Evolutionary conservation across 1,139 yeast genomes (phyloP).

Genomic region (Pichia inconspicua): DNA sequence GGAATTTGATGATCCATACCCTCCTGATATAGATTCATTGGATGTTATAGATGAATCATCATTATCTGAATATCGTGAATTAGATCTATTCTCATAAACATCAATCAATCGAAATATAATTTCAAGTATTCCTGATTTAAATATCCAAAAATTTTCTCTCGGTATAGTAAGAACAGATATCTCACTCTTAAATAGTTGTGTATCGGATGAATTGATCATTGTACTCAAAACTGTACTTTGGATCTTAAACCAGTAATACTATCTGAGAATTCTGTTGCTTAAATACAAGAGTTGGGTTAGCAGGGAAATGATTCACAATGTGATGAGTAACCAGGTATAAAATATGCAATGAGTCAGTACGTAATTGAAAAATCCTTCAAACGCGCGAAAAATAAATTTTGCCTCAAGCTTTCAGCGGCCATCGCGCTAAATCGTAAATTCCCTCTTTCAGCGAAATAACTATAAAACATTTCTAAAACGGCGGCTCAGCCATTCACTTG

Average conservation of each 20-base stretch:
- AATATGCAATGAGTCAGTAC: too few species aligned
- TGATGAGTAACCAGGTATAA: too few species aligned
- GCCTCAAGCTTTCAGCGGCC: too few species aligned
- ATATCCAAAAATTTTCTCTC: constrained; percentile 43
- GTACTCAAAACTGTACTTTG: too few species aligned
- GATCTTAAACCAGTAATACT: too few species aligned
- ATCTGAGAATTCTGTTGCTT: too few species aligned
- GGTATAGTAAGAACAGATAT: constrained; percentile 44
- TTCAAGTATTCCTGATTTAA: constrained; percentile 38
- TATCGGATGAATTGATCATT: constrained; percentile 32
- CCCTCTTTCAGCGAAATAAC: background rate
- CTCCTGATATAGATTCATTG: background rate
- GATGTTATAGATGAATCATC: constrained; percentile 7
- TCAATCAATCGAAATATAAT: constrained; percentile 28
- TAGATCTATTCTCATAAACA: constrained; percentile 15
- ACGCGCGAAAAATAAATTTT: background rate
- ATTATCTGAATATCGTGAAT: constrained; percentile 15
- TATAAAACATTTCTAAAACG: background rate
- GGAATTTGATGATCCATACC: background rate
- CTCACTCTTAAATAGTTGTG: constrained; percentile 37
- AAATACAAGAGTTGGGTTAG: too few species aligned
- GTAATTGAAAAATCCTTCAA: too few species aligned
- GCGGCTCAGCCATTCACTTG: background rate
- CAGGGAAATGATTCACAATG: too few species aligned
- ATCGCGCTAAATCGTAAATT: background rate